Evolutionary conservation across 1,284 basidiomycete species (phyloP), one percentile per base, ranked within the genome.

Genomic region (Hypsizygus ulmarius): DNA sequence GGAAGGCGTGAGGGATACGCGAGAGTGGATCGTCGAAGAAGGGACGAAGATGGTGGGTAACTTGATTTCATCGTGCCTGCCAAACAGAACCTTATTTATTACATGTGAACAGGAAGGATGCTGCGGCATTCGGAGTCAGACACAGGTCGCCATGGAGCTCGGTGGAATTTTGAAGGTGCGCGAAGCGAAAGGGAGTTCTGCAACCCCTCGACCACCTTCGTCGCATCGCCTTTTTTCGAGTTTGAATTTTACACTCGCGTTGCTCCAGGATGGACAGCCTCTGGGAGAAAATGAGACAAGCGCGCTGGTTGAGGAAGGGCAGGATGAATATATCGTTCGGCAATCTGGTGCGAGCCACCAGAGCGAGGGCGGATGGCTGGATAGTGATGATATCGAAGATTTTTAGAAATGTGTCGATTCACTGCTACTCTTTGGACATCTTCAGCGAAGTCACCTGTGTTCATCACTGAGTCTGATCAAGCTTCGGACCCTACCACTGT

Each of bases 131-230:
- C 89, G 84, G 85, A 75, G 70, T 28, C 68, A 70, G 21, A 60
- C 58, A 7, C 72, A 74, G 16, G 68, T 88, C 30, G 75, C 74
- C n/a, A 68, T 75, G 27, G 84, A 85, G 49, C 64, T 84, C 1
- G 84, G 87, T 0, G 77, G 74, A 2, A 67, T 87, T 30, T 62
- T 90, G 43, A 78, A 77, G 45, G 77, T 74, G 9, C 58, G 64
- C 38, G 71, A 73, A 36, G 39, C 43, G 21, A 33, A 40, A 10
- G 19, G 35, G 12, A 16, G 39, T 12, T 39, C 34, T 18, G 39
- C 41, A n/a, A 32, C 44, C 8, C 33, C 38, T 7, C 53, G 44
- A 21, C 60, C 66, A 7, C 82, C 84, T 0, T 54, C 59, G 9
- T 71, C 71, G 0, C 81, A 87, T 59, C 60, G 60, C 14, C 53